These are phyloP conservation scores for Aspergillus fructus DNA, from an alignment of 2,329 filamentous ascomycete species.

Conservation along the genomic window DNA sequence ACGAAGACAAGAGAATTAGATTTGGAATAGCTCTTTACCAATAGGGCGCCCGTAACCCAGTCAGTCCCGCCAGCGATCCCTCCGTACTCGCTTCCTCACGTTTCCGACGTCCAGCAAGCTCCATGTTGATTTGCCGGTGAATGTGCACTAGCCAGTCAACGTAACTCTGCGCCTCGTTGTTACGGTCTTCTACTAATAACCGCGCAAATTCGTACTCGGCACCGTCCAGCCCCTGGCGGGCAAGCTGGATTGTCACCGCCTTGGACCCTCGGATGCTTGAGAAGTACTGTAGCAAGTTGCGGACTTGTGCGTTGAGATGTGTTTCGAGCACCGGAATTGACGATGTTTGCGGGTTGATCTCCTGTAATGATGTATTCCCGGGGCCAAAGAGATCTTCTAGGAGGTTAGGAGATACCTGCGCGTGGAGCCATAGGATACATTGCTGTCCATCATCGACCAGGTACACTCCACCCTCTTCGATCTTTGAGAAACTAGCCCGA, in stretches of 20 bases:
- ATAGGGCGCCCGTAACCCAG: constrained; percentile 47
- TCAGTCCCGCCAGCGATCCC: constrained; percentile 45
- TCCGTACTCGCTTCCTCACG: constrained; percentile 45
- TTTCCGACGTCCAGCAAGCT: constrained; percentile 58
- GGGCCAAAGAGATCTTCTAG: constrained; percentile 87
- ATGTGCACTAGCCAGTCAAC: constrained; percentile 98
- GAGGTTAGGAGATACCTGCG: constrained; percentile 87
- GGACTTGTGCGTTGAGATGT: constrained; percentile 89
- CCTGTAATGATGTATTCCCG: constrained; percentile 67
- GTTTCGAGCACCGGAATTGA: constrained; percentile 82
- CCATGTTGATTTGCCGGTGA: constrained; percentile 87
- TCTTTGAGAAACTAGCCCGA: constrained; percentile 79
- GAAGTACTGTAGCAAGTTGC: constrained; percentile 89
- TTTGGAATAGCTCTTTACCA: constrained; percentile 33
- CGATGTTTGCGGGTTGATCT: constrained; percentile 77
- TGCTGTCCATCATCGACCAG: constrained; percentile 93
- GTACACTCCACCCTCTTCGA: constrained; percentile 92
- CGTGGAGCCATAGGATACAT: constrained; percentile 87
- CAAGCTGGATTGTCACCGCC: constrained; percentile 83
- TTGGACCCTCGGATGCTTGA: constrained; percentile 79
- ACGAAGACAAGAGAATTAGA: constrained; percentile 7
- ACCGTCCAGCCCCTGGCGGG: constrained; percentile 87
- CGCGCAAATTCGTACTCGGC: constrained; percentile 96
- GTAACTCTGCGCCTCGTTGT: constrained; percentile 96
- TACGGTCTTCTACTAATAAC: constrained; percentile 87